Evolutionary conservation across 2,329 filamentous ascomycete genomes (phyloP).

Genomic region (Malbranchea zuffiana): DNA sequence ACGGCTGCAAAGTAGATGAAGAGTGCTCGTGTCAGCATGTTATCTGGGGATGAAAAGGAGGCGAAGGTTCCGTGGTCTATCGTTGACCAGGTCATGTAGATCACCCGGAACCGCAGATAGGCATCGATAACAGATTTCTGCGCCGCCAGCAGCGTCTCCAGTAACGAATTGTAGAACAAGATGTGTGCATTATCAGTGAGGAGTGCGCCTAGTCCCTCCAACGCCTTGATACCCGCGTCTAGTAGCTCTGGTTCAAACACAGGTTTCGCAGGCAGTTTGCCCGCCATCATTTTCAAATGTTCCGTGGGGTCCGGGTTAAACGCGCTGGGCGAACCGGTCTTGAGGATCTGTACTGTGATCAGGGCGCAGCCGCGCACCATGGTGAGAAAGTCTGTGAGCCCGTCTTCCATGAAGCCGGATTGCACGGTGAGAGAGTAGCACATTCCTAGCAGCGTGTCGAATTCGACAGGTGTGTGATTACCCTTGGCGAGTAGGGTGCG

Average conservation of each 20-base stretch:
- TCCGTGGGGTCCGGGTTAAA: background rate
- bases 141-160: background rate
- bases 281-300: background rate
- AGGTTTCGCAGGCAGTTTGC: background rate
- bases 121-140: background rate
- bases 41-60: too few relatives aligned
- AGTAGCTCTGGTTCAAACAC: background rate
- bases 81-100: too few relatives aligned
- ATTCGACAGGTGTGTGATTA: background rate
- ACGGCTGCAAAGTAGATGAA: too few relatives aligned
- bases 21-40: too few relatives aligned
- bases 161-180: background rate
- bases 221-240: background rate
- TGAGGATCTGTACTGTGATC: background rate
- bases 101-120: background rate
- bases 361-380: conserved; percentile 19
- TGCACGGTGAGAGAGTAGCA: conserved; percentile 23
- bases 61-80: too few relatives aligned
- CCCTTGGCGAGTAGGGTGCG: conserved; percentile 1
- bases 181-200: conserved; percentile 1
- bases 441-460: conserved; percentile 19
- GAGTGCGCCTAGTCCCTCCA: background rate
- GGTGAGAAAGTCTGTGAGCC: conserved; percentile 20
- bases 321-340: background rate
- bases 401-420: conserved; percentile 20